phyloP scores from a whole-genome alignment of 768 basidiomycete species.

The Tricholoma saponaceum region DNA sequence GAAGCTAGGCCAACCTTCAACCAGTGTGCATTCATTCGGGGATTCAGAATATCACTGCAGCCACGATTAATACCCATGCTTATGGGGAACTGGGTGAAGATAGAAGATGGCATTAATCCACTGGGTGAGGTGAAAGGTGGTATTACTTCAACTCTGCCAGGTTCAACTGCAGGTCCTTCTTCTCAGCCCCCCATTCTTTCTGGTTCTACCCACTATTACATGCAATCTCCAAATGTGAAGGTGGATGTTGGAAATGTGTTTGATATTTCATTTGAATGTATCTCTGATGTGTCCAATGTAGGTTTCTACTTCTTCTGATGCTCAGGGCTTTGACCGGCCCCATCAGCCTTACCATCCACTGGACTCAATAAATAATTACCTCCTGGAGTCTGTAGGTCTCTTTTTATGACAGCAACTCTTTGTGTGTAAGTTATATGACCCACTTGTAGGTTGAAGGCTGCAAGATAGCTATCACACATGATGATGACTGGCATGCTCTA shows the following conservation, averaged over 20 bases:
- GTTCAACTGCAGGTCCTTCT: not conserved
- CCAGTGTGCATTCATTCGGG: conserved; percentile 15
- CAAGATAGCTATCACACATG: conserved; percentile 12
- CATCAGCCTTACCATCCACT: conserved; percentile 13
- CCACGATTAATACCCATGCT: conserved; percentile 5
- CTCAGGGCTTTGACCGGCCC: not conserved
- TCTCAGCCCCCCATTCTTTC: not conserved
- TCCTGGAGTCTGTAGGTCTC: conserved; percentile 11
- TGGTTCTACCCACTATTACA: not conserved
- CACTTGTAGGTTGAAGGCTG: not conserved
- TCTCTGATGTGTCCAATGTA: not conserved
- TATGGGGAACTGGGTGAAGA: not conserved
- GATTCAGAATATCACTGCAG: conserved; percentile 13
- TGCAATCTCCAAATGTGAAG: not conserved
- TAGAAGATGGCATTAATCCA: conserved; percentile 8
- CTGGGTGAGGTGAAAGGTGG: conserved; percentile 1
- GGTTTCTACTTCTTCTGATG: not conserved
- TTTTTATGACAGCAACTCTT: not conserved
- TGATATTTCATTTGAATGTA: conserved; percentile 1
- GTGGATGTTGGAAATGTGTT: not conserved
- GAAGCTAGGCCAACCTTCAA: not conserved
- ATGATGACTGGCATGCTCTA: conserved; percentile 14
- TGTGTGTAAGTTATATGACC: not conserved
- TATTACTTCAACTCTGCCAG: not conserved
- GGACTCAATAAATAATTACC: conserved; percentile 9